Evolutionary conservation across 2,329 filamentous ascomycete genomes (phyloP).

Genomic region (Echinosphaeria canescens): DNA sequence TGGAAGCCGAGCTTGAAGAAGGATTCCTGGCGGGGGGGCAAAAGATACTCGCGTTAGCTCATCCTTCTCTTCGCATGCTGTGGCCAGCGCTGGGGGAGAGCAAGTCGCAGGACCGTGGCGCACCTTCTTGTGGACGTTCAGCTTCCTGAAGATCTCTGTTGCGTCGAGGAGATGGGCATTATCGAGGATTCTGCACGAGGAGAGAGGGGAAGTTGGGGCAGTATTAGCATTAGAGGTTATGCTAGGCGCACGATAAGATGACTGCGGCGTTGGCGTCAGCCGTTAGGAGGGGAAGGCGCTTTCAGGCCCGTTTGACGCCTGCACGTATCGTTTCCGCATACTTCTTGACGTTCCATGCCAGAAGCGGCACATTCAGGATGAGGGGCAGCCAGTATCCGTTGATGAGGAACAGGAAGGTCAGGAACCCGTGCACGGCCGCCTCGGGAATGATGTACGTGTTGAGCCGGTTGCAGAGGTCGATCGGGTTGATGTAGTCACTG

Average conservation of each 20-base stretch:
- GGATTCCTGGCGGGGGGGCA: slow-evolving; percentile 50
- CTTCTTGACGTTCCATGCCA: slow-evolving; percentile 97
- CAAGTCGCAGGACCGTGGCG: too few relatives aligned
- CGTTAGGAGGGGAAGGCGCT: too few relatives aligned
- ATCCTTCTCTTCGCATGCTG: too few relatives aligned
- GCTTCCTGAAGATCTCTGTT: slow-evolving; percentile 97
- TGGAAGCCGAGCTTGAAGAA: slow-evolving; percentile 99
- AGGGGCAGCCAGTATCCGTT: slow-evolving; percentile 97
- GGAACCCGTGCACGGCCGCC: slow-evolving; percentile 88
- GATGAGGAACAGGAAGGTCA: slow-evolving; percentile 90
- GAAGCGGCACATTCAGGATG: slow-evolving; percentile 73
- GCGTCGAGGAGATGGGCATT: slow-evolving; percentile 95
- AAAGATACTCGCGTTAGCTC: too few relatives aligned
- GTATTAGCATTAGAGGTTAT: too few relatives aligned
- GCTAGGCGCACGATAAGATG: too few relatives aligned
- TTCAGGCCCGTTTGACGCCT: too few relatives aligned
- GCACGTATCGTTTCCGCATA: too few relatives aligned
- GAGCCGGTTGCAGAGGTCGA: slow-evolving; percentile 98
- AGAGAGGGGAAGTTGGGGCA: too few relatives aligned
- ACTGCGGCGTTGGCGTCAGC: too few relatives aligned
- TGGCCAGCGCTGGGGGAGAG: too few relatives aligned
- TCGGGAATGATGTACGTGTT: slow-evolving; percentile 99
- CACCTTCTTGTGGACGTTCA: slow-evolving; percentile 98
- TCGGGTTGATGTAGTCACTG: slow-evolving; percentile 99
- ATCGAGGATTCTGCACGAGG: slow-evolving; percentile 56